Base-by-base conservation (phyloP, 805 yeast genomes). In the Starmerella stigmatis region DNA sequence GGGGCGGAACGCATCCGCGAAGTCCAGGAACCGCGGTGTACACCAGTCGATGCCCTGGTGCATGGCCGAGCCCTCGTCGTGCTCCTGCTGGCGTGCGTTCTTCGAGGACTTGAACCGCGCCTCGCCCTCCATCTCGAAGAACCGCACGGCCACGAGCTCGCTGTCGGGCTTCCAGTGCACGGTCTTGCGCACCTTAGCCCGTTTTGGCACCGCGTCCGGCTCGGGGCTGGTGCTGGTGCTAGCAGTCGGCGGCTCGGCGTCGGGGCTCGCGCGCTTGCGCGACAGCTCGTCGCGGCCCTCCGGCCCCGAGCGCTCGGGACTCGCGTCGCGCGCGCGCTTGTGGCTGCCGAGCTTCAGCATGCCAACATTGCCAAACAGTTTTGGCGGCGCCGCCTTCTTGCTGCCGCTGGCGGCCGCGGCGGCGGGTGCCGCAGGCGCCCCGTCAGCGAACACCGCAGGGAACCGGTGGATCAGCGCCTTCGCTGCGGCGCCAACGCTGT, bases 161-260 rank as follows among this genome's bases (percentile, higher is more conserved):
- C 38, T 30, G 25, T 60, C 67, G 20, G 52, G 37, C 30, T 52
- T 52, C 67, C 67, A 63, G 12, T 50, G 46, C 1, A 63, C 67
- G 5, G 55, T 32, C 45, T 63, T 63, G 15, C 21, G 13, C 9
- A 20, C 11, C 28, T 44, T 41, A 3, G 43, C 36, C 22, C 49
- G 48, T 43, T 48, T 58, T 50, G 37, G 44, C 31, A 40, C 49
- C 19, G 29, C 17, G 7, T 20, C 15, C 13, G 38, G 17, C 13
- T 34, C 38, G 19, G 28, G 22, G 19, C 22, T 22, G 34, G 10
- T 5, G 5, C 7, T 15, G 7, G n/a, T 21, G n/a, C 35, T 7
- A 6, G 35, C 9, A 13, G 35, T 5, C n/a, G n/a, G 23, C 15
- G 15, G 8, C 15, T 17, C 23, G 35, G n/a, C 35, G 15, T 6